Base-by-base conservation (phyloP, 2,329 filamentous ascomycete genomes). In the Nothophoma quercina region DNA sequence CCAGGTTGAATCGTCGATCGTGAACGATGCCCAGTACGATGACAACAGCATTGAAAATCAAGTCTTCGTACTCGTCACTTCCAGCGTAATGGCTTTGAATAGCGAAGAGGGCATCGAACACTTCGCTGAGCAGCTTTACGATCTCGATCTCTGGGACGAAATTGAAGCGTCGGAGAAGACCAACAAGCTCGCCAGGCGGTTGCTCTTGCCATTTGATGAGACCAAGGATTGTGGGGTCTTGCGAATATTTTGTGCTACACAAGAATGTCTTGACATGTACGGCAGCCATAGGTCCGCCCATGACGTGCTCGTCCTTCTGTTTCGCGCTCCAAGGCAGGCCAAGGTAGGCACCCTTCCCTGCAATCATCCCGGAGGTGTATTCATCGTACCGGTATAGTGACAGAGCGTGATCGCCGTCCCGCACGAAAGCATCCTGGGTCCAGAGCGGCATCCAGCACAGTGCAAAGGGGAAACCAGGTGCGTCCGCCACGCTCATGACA, bases 91-190 rank as follows among this genome's bases (percentile, higher is more conserved):
- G 92, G 23, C 96, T 90, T 22, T 98, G 79, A 22, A 97, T 92
- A 5, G 91, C 89, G 69, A 99, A 99, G 1, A 99, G 83, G 0
- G 91, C 86, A 72, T 96, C 91, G 45, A 99, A 88, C 1, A 98
- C 92, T 64, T 96, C 89, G 58, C 85, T 89, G 7, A 98, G 79
- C 33, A 98, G 83, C 78, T 98, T 99, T 57, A 99, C 95, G 26
- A 99, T 90, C 75, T 99, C 96, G 49, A 98, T 96, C 71, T 99
- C 95, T 0, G 95, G 90, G 0, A 99, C 93, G 62, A 98, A 98
- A 16, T 93, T 87, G 40, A 98, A 85, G 61, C 93, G 88, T 69
- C 89, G 89, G 33, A 99, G 78, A 1, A 96, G 79, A 19, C 86
- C 82, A 1, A 90, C 81, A 1, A 98, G 81, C 28, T 93, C 86